Base-by-base conservation (phyloP, 2,329 filamentous ascomycete species). In the Didymella arachidicola region DNA sequence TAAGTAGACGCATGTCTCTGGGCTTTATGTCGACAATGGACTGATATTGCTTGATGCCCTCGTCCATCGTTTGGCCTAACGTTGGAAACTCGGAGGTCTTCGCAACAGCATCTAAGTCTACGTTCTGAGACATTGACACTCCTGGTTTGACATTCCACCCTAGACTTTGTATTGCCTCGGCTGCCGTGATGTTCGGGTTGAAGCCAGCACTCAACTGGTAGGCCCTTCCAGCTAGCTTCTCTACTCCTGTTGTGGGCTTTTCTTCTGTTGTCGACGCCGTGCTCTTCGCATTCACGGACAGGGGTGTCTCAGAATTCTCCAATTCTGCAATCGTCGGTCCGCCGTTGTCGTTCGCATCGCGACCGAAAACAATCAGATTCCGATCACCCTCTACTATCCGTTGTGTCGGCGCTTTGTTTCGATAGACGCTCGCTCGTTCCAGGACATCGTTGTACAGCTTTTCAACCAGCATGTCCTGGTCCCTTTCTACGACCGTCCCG, bases 381-480 rank as follows among this genome's bases (percentile, higher is more conserved):
- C 88, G 88, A 68, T 97, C 91, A 14, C 94, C 95, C 72, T 93
- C 88, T 16, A 96, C 87, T 22, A 90, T 88, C 63, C 90, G 87
- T 7, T 86, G 83, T 7, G 87, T 83, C 32, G 87, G 83, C 25
- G 87, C 80, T 74, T 93, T 94, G 73, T 92, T 90, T 69, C 96
- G 93, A 80, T 92, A 98, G 65, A 91, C 87, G 73, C 93, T 95
- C 42, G 95, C 92, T 52, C 95, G 88, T 72, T 98, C 94, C 22
- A 98, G 83, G 44, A 96, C 91, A 74, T 98, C 93, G 67, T 98
- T 97, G 81, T 96, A 98, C 2, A 99, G 84, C 65, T 90, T 92
- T 74, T 98, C 94, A 30, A 95, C 92, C 70, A 93, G 85, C 53
- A 88, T 85, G 76, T 99, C 95, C 64, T 90, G 87, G 26, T 86